Evolutionary conservation across 129 eudicot genomes (phyloP).

Genomic region (Daucus carota): DH1_v3.0 NC_030386.2:31393501-31394000

Average conservation of each 20-base stretch:
- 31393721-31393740: constrained; percentile 53
- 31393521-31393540: background rate
- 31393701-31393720: constrained; percentile 35
- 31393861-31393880: constrained; percentile 36
- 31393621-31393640: constrained; percentile 58
- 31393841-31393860: constrained; percentile 49
- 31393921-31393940: constrained; percentile 35
- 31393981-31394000: constrained; percentile 25
- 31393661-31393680: constrained; percentile 35
- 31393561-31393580: background rate
- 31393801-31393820: constrained; percentile 43
- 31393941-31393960: constrained; percentile 27
- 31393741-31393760: constrained; percentile 35
- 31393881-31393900: constrained; percentile 23
- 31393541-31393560: background rate
- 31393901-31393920: constrained; percentile 39
- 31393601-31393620: background rate
- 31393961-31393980: constrained; percentile 33
- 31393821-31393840: constrained; percentile 65
- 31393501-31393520: background rate
- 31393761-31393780: constrained; percentile 36
- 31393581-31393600: background rate
- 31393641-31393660: constrained; percentile 29
- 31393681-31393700: constrained; percentile 29
- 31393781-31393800: constrained; percentile 34